Conservation (phyloP, 2,329 filamentous ascomycete species). For the Ceratocystis alfenasii region DNA sequence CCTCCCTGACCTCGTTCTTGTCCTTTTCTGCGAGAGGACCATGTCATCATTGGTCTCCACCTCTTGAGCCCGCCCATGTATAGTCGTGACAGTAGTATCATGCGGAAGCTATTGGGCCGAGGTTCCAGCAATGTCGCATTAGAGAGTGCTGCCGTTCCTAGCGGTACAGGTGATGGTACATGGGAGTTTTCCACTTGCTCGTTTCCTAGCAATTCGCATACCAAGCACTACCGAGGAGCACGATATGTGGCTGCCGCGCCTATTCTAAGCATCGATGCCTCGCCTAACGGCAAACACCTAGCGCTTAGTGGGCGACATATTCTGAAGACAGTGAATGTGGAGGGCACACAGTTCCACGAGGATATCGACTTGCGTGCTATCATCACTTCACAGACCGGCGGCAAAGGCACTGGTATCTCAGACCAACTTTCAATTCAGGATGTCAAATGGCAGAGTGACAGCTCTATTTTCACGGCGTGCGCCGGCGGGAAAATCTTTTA, state of each 20-base stretch:
- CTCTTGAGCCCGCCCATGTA: constrained; percentile 17
- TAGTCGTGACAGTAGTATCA: constrained; percentile 37
- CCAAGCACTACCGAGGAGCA: constrained; percentile 44
- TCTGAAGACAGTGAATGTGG: constrained; percentile 47
- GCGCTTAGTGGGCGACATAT: constrained; percentile 49
- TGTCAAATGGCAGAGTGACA: constrained; percentile 46
- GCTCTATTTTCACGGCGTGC: constrained; percentile 50
- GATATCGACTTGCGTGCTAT: constrained; percentile 46
- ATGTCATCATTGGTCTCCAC: constrained; percentile 7
- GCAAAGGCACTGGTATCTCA: constrained; percentile 28
- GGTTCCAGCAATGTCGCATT: constrained; percentile 36
- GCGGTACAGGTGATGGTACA: constrained; percentile 26
- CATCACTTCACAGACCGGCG: constrained; percentile 40
- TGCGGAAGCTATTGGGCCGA: constrained; percentile 50
- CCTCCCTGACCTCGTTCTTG: neutral
- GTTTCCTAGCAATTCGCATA: constrained; percentile 31
- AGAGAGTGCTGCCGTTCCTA: constrained; percentile 31
- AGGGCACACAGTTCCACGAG: constrained; percentile 43
- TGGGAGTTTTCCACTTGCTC: constrained; percentile 11
- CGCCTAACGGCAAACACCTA: constrained; percentile 43
- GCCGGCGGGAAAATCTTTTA: constrained; percentile 53
- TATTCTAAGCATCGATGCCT: constrained; percentile 46
- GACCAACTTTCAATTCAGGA: constrained; percentile 54
- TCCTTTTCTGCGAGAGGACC: neutral
- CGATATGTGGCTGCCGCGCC: constrained; percentile 41